Evolutionary conservation across 2,329 filamentous ascomycete genomes (phyloP).

Genomic region (Ophiostoma himal-ulmi): DNA sequence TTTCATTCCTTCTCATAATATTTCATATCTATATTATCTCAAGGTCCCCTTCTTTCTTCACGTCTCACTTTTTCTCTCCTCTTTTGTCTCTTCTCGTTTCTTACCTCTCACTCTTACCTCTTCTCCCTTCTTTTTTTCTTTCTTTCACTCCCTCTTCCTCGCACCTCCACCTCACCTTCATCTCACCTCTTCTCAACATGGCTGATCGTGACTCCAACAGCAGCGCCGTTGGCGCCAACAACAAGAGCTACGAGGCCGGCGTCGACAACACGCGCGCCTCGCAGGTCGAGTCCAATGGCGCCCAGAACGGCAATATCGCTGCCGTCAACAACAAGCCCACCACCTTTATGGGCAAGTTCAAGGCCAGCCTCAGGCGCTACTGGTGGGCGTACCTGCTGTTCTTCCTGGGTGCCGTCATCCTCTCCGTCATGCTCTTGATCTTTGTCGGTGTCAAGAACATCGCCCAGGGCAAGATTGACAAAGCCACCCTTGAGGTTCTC

Average conservation of each 20-base stretch:
- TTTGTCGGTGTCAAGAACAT: conserved; percentile 52
- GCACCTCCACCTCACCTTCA: neutral
- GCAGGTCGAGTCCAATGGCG: conserved; percentile 11
- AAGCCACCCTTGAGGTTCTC: conserved; percentile 48
- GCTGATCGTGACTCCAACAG: conserved; percentile 5
- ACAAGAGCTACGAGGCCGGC: neutral
- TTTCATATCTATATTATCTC: neutral
- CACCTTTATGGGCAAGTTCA: neutral
- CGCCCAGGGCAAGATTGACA: conserved; percentile 51
- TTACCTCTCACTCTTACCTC: neutral
- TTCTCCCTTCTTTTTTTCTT: neutral
- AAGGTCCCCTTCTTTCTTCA: neutral
- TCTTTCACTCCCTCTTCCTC: neutral
- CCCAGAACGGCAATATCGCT: neutral
- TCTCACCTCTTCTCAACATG: conserved; percentile 1
- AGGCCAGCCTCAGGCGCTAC: conserved; percentile 46
- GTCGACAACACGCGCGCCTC: neutral
- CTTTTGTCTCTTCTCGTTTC: neutral
- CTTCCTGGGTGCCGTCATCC: conserved; percentile 44
- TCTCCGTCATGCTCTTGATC: conserved; percentile 54
- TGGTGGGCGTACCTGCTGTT: conserved; percentile 58
- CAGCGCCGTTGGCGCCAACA: neutral
- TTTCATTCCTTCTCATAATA: neutral
- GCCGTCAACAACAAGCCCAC: neutral
- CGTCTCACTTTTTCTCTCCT: neutral